phyloP scores from a whole-genome alignment of 1,284 basidiomycete species.

The Kwoniella shivajii region DNA sequence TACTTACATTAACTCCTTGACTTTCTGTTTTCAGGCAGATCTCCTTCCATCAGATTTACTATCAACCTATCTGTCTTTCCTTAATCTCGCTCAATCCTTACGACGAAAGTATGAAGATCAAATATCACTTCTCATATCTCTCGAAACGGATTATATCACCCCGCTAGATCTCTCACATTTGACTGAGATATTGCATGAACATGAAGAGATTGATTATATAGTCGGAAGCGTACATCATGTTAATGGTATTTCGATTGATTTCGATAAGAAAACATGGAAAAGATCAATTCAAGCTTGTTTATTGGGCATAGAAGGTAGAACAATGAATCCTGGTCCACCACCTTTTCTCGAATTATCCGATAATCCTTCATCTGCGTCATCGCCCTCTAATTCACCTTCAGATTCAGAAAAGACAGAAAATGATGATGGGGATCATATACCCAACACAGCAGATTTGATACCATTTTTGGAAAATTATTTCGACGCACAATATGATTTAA shows the following conservation, averaged over 20 bases:
- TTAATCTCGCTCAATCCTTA: conserved; percentile 71
- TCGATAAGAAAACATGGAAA: conserved; percentile 62
- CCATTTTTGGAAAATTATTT: conserved; percentile 71
- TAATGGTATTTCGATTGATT: conserved; percentile 86
- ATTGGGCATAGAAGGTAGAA: conserved; percentile 6
- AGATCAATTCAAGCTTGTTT: conserved; percentile 23
- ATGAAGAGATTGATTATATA: conserved; percentile 75
- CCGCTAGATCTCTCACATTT: conserved; percentile 63
- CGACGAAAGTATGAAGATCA: conserved; percentile 56
- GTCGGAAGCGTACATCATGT: conserved; percentile 95
- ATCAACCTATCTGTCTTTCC: conserved; percentile 36
- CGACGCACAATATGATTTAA: conserved; percentile 73
- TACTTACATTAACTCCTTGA: background rate
- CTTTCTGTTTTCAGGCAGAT: conserved; percentile 39
- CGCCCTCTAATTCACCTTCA: too few relatives aligned
- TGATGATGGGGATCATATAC: conserved; percentile 15
- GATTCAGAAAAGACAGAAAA: conserved; percentile 17
- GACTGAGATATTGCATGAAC: conserved; percentile 59
- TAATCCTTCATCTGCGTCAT: too few relatives aligned
- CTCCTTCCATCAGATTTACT: conserved; percentile 41
- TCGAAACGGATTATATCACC: conserved; percentile 92
- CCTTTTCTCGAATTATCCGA: conserved; percentile 9
- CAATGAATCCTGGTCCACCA: conserved; percentile 23
- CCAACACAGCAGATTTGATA: conserved; percentile 18
- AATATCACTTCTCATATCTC: conserved; percentile 80